phyloP scores from a whole-genome alignment of 1,139 yeast species.

The Pichia terricola region DNA sequence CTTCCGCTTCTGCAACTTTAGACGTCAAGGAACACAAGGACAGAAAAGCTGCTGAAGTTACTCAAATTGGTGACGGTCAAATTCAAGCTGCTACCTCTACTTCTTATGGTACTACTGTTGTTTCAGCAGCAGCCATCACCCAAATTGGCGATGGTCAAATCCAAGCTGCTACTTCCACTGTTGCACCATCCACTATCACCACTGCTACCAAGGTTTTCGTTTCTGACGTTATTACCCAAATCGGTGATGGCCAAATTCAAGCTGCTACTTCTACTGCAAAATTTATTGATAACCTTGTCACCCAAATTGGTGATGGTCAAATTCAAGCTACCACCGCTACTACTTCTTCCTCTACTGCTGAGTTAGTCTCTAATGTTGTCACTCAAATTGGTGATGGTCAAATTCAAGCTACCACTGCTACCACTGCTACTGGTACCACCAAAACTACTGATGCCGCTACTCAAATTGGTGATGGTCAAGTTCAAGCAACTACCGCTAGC shows the following conservation, averaged over 20 bases:
- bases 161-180: conserved; percentile 24
- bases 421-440: conserved; percentile 12
- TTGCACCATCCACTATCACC: conserved; percentile 15
- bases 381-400: conserved; percentile 35
- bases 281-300: conserved; percentile 21
- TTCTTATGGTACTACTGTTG: conserved; percentile 18
- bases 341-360: conserved; percentile 15
- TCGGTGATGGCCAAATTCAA: conserved; percentile 39
- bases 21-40: conserved; percentile 19
- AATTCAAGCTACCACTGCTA: conserved; percentile 26
- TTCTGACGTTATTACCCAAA: conserved; percentile 25
- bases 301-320: conserved; percentile 38
- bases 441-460: conserved; percentile 20
- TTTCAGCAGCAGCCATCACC: conserved; percentile 24
- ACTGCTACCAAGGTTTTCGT: conserved; percentile 16
- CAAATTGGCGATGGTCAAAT: conserved; percentile 35
- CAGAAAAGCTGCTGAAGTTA: conserved; percentile 23
- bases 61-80: conserved; percentile 23
- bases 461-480: conserved; percentile 34
- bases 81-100: conserved; percentile 23
- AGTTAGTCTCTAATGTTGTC: conserved; percentile 15
- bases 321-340: conserved; percentile 31
- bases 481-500: conserved; percentile 26
- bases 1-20: conserved; percentile 22
- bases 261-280: conserved; percentile 27